Percentiles rank a stretch among this genome's conserved stretches.
phyloP scores from a whole-genome alignment of 176 grass and related monocot species.

The Carex cristatella region DNA sequence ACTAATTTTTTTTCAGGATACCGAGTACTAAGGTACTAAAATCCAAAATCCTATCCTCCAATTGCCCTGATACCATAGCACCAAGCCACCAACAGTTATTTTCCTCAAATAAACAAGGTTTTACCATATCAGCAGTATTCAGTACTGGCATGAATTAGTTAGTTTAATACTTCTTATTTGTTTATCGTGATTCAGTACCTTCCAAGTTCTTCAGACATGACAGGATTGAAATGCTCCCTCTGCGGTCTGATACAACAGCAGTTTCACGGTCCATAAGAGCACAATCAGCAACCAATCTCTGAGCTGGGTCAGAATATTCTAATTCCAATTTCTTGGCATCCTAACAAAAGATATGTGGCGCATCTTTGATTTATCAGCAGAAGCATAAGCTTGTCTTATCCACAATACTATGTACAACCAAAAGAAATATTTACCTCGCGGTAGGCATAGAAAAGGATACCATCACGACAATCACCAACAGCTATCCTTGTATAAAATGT shows the following conservation, averaged over 20 bases:
- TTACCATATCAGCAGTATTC: background rate
- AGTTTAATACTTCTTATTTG: background rate
- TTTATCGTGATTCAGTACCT: conserved; percentile 35
- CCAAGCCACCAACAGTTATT: background rate
- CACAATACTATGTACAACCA: conserved; percentile 18
- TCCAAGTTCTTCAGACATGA: conserved; percentile 67
- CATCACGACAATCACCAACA: conserved; percentile 97
- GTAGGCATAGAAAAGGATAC: conserved; percentile 95
- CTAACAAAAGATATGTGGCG: conserved; percentile 25
- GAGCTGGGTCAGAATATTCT: conserved; percentile 75
- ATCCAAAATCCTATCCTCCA: background rate
- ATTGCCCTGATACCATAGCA: background rate
- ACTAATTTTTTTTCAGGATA: background rate
- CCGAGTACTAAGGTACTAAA: background rate
- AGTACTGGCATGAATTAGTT: background rate
- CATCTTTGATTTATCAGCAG: background rate
- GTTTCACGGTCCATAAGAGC: conserved; percentile 73
- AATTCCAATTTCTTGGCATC: conserved; percentile 70
- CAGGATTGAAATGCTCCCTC: conserved; percentile 86
- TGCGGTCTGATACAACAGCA: conserved; percentile 86
- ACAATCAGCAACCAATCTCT: conserved; percentile 87
- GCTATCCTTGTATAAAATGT: conserved; percentile 71
- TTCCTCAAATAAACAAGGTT: background rate
- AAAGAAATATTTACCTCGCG: conserved; percentile 54
- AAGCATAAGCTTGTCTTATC: background rate